Percentiles rank a stretch among this genome's conserved stretches.
phyloP scores from a whole-genome alignment of 2,329 filamentous ascomycete species.

The Thelonectria rubi region DNA sequence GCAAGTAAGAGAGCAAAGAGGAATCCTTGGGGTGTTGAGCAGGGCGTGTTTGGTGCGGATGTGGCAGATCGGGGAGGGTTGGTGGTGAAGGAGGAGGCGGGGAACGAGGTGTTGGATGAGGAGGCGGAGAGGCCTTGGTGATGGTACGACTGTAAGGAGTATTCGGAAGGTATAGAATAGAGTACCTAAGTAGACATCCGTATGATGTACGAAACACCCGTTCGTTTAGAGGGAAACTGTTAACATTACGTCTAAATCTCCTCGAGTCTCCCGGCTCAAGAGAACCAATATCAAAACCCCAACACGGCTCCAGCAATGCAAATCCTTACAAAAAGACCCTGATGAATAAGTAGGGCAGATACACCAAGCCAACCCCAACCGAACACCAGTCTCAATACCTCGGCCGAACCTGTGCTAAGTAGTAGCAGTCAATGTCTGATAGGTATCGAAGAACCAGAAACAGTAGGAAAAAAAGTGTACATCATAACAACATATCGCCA shows the following conservation, averaged over 20 bases:
- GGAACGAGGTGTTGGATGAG: conserved; percentile 53
- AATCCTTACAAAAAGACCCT: not conserved
- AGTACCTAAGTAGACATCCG: no score
- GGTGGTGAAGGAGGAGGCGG: conserved; percentile 43
- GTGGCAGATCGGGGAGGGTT: conserved; percentile 51
- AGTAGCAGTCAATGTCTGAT: no score
- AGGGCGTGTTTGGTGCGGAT: conserved; percentile 55
- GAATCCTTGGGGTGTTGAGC: conserved; percentile 59
- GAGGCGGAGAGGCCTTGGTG: conserved; percentile 53
- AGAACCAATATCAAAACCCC: not conserved
- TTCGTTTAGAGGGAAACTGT: not conserved
- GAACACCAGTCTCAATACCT: conserved; percentile 10
- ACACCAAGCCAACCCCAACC: conserved; percentile 1
- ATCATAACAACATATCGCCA: conserved; percentile 46
- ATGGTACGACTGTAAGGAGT: not conserved
- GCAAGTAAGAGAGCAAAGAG: conserved; percentile 58
- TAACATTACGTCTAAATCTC: not conserved
- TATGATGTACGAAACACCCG: no score
- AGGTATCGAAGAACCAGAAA: conserved; percentile 11
- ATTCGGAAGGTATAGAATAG: not conserved
- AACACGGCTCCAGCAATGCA: not conserved
- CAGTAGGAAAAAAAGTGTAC: conserved; percentile 30
- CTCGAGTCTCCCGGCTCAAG: not conserved
- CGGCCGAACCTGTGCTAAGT: not conserved
- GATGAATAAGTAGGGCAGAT: not conserved